phyloP scores from a whole-genome alignment of 768 basidiomycete species.

The Leccinum subgranulosum region DNA sequence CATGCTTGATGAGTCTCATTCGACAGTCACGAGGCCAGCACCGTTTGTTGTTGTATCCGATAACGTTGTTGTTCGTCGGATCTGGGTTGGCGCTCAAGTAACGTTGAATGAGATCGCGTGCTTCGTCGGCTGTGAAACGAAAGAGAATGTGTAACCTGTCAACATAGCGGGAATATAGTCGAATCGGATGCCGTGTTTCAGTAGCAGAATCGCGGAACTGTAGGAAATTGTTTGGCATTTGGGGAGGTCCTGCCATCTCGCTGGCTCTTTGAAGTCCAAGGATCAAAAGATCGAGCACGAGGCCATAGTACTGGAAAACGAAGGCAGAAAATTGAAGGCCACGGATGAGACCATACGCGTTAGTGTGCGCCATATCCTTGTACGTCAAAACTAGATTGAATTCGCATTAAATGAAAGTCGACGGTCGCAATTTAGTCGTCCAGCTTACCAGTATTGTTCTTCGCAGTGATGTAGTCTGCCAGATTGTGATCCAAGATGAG shows the following conservation, averaged over 20 bases:
- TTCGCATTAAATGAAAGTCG: conserved; percentile 8
- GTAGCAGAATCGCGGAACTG: conserved; percentile 95
- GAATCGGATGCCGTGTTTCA: conserved; percentile 96
- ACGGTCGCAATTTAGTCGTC: not conserved
- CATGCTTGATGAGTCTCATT: conserved; percentile 99
- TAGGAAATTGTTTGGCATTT: conserved; percentile 97
- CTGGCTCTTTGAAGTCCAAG: conserved; percentile 97
- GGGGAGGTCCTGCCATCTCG: conserved; percentile 98
- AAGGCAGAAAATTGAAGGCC: conserved; percentile 98
- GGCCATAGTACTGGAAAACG: conserved; percentile 98
- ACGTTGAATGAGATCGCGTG: conserved; percentile 95
- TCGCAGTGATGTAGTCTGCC: conserved; percentile 98
- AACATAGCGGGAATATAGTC: conserved; percentile 95
- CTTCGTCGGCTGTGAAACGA: conserved; percentile 96
- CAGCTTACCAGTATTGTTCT: conserved; percentile 83
- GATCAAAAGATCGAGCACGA: conserved; percentile 92
- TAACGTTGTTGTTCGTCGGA: conserved; percentile 98
- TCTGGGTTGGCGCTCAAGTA: conserved; percentile 98
- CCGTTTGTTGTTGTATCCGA: conserved; percentile 98
- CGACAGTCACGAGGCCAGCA: conserved; percentile 99
- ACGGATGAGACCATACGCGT: conserved; percentile 94
- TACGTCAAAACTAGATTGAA: conserved; percentile 65
- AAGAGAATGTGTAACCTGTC: conserved; percentile 95
- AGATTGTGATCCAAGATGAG: conserved; percentile 98
- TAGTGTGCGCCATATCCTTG: conserved; percentile 98